A percentile compares a stretch with the other conserved stretches of the same genome.
Evolutionary conservation across 139 green algal genomes (phyloP).

Genomic region (Coccomyxa sp.): DNA sequence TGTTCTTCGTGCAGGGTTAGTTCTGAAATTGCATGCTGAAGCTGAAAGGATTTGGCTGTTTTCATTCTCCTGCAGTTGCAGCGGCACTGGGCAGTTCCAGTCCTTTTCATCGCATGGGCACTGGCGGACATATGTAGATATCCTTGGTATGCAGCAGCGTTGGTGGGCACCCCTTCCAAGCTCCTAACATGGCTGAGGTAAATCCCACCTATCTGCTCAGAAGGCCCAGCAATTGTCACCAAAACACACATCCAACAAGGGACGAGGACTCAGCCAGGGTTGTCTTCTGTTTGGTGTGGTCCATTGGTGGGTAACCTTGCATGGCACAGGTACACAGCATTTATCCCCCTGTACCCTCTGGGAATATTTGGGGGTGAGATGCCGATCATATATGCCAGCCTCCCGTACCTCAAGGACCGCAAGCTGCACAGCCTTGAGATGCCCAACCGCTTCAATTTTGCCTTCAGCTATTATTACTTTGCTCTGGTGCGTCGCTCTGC

Average conservation of each 20-base stretch:
- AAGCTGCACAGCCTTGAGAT: constrained; percentile 26
- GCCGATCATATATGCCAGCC: constrained; percentile 11
- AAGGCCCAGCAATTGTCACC: too few relatives aligned
- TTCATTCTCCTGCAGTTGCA: constrained; percentile 1
- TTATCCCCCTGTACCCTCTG: constrained; percentile 53
- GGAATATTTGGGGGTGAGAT: constrained; percentile 37
- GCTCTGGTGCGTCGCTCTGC: neutral
- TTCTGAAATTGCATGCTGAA: neutral
- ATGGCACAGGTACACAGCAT: constrained; percentile 58
- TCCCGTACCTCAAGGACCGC: constrained; percentile 15
- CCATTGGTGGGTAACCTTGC: neutral
- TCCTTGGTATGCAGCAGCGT: constrained; percentile 55
- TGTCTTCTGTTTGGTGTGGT: neutral
- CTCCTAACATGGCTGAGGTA: constrained; percentile 40
- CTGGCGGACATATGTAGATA: constrained; percentile 60
- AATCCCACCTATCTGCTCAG: neutral
- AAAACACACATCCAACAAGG: too few relatives aligned
- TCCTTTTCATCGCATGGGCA: constrained; percentile 16
- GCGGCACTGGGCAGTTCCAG: constrained; percentile 1
- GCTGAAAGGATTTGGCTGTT: neutral
- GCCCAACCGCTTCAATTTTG: constrained; percentile 38
- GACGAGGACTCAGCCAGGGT: too few relatives aligned
- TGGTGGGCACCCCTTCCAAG: constrained; percentile 35
- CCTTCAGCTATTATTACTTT: constrained; percentile 43
- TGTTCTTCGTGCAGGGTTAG: neutral